phyloP scores from a whole-genome alignment of 306 rosid species.

The Rosa multiflora region DNA sequence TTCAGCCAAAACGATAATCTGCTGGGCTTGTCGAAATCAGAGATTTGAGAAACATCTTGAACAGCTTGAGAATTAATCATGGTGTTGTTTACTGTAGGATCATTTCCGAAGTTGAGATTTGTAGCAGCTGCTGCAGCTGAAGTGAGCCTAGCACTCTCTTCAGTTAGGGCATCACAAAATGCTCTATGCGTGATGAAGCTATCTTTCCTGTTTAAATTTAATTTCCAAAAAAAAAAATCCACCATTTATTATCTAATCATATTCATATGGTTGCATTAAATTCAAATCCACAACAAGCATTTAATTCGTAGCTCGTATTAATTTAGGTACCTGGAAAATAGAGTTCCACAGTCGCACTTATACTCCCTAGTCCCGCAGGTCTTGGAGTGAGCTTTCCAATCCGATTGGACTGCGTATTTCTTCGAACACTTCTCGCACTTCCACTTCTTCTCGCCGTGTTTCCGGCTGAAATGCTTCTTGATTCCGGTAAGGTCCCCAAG shows the following conservation, averaged over 20 bases:
- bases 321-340: constrained; percentile 67
- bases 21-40: constrained; percentile 46
- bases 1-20: constrained; percentile 75
- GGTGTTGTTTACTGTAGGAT: constrained; percentile 29
- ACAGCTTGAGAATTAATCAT: constrained; percentile 35
- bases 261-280: background rate
- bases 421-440: constrained; percentile 94
- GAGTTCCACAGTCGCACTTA: constrained; percentile 95
- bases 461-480: constrained; percentile 88
- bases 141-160: constrained; percentile 82
- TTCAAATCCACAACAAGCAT: background rate
- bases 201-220: constrained; percentile 64
- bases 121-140: constrained; percentile 45
- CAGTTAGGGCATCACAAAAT: constrained; percentile 94
- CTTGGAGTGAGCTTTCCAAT: constrained; percentile 96
- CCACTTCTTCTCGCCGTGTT: constrained; percentile 99
- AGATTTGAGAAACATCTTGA: constrained; percentile 34
- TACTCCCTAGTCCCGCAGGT: constrained; percentile 96
- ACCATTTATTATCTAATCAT: constrained; percentile 38
- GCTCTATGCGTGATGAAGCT: constrained; percentile 98
- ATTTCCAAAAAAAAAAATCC: background rate
- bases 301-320: background rate
- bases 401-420: constrained; percentile 94
- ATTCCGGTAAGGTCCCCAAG: constrained; percentile 95
- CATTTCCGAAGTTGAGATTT: constrained; percentile 66